A percentile compares a stretch with the other conserved stretches of the same genome.
These are phyloP conservation scores for Wickerhamomyces subpelliculosus DNA, from an alignment of 805 yeast species.

Conservation along the genomic window DNA sequence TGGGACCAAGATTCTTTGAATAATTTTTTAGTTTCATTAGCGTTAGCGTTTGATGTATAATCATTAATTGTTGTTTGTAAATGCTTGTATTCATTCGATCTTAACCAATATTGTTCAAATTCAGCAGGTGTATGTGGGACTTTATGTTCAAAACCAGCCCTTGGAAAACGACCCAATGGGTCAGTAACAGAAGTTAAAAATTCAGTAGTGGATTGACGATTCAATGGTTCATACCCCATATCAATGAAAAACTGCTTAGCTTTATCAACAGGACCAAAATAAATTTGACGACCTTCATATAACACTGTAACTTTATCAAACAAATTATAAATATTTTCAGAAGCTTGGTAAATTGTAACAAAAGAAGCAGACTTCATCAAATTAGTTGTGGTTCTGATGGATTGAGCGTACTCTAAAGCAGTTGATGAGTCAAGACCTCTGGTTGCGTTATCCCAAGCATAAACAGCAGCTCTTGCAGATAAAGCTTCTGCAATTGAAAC, in stretches of 20 bases:
- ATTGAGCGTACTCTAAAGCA: constrained; percentile 64
- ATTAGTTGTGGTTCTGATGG: constrained; percentile 52
- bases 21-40: constrained; percentile 26
- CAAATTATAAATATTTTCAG: constrained; percentile 56
- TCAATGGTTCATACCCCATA: constrained; percentile 60
- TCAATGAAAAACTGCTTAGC: constrained; percentile 54
- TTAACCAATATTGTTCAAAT: constrained; percentile 52
- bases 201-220: constrained; percentile 66
- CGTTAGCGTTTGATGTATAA: constrained; percentile 24
- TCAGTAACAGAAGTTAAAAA: constrained; percentile 68
- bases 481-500: constrained; percentile 79
- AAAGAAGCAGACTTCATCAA: constrained; percentile 49
- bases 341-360: constrained; percentile 66
- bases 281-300: constrained; percentile 57
- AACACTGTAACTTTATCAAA: constrained; percentile 59
- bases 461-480: constrained; percentile 52
- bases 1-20: constrained; percentile 24
- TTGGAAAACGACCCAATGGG: constrained; percentile 50
- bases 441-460: constrained; percentile 76
- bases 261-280: constrained; percentile 47
- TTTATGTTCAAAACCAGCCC: constrained; percentile 38
- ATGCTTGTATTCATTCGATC: constrained; percentile 34
- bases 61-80: constrained; percentile 40
- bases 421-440: constrained; percentile 82
- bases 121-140: constrained; percentile 61